Conservation (phyloP, 2,329 filamentous ascomycete genomes). For the Thelonectria discophora region DNA sequence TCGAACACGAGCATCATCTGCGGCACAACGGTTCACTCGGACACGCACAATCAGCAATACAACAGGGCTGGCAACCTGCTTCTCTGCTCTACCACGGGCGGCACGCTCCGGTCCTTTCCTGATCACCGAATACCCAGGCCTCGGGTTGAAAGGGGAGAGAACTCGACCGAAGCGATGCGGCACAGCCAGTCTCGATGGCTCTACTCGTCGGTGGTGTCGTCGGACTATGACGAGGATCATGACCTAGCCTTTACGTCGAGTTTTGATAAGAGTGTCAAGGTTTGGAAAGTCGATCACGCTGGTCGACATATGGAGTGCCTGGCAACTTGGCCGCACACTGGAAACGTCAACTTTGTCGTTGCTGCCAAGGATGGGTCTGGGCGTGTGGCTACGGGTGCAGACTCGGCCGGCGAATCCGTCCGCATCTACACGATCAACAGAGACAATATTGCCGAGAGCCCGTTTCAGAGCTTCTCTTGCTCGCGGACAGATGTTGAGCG, state of each 20-base stretch:
- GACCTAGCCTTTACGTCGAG: conserved; percentile 66
- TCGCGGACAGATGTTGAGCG: conserved; percentile 46
- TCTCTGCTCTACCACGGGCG: conserved; percentile 58
- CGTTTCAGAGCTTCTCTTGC: conserved; percentile 54
- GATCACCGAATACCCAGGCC: conserved; percentile 67
- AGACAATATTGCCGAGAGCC: conserved; percentile 48
- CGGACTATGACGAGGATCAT: conserved; percentile 60
- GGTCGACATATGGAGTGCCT: conserved; percentile 53
- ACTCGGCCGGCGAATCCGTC: conserved; percentile 62
- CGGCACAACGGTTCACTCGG: conserved; percentile 70
- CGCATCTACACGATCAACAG: conserved; percentile 62
- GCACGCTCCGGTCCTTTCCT: conserved; percentile 60
- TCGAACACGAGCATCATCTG: conserved; percentile 65
- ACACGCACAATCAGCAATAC: conserved; percentile 71
- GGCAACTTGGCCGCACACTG: conserved; percentile 63
- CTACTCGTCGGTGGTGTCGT: conserved; percentile 70
- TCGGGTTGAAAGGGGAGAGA: conserved; percentile 61
- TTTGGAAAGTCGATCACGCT: conserved; percentile 58
- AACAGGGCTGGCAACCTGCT: conserved; percentile 71
- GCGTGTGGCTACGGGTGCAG: conserved; percentile 67
- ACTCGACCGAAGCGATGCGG: conserved; percentile 64
- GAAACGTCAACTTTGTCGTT: conserved; percentile 70
- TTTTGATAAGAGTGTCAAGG: conserved; percentile 69
- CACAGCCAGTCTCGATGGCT: conserved; percentile 69
- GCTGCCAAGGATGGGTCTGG: conserved; percentile 58